Evolutionary conservation across 2,329 filamentous ascomycete species (phyloP).

Genomic region (Mariannaea elegans): DNA sequence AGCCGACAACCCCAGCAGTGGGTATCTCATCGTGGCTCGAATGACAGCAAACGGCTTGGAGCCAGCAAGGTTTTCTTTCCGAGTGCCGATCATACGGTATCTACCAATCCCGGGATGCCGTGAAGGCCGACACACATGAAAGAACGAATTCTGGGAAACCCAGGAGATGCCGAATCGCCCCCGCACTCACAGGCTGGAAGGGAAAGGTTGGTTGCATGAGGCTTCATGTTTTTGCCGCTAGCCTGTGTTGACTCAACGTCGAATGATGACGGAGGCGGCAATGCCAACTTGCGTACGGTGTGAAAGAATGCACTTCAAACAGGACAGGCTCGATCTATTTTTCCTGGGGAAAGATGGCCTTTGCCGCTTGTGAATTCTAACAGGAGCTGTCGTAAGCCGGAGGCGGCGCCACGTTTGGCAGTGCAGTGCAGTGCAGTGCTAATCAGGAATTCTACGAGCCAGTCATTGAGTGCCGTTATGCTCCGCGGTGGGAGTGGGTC

Average conservation of each 20-base stretch:
- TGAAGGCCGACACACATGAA: background rate
- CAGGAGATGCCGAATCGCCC: conserved; percentile 4
- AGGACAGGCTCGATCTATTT: too few species aligned
- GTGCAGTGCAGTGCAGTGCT: too few species aligned
- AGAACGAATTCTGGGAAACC: background rate
- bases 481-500: background rate
- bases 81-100: conserved; percentile 1
- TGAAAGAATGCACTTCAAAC: too few species aligned
- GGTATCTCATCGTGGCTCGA: too few species aligned
- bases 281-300: conserved; percentile 8
- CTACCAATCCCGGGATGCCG: conserved; percentile 7
- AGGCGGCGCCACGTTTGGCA: too few species aligned
- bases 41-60: too few species aligned
- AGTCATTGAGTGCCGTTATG: background rate
- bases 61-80: background rate
- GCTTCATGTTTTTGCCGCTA: conserved; percentile 1
- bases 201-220: background rate
- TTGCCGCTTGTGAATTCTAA: too few species aligned
- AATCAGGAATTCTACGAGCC: background rate
- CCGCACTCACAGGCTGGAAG: background rate
- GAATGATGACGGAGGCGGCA: conserved; percentile 4
- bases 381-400: too few species aligned
- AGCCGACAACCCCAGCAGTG: too few species aligned
- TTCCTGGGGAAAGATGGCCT: too few species aligned
- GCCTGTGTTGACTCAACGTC: too few species aligned